Evolutionary conservation across 768 basidiomycete species (phyloP), one percentile per base, ranked within the genome.

Genomic region (Leccinum incarnatum): DNA sequence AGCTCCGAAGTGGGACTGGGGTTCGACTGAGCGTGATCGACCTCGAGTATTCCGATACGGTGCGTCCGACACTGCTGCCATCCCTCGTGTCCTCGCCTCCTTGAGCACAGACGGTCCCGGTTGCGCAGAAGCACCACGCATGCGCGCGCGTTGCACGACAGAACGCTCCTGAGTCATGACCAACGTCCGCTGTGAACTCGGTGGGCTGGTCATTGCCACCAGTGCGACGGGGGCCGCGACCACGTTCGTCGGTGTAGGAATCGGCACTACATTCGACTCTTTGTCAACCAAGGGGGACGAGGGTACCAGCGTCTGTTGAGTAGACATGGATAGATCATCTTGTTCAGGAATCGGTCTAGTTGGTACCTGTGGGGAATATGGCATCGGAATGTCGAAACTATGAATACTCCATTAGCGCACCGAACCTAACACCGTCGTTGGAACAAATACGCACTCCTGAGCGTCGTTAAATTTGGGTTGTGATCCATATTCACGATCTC

Each of bases 291-390:
- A 17, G 1, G 12, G 49, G 42, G 71, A 67, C 17, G 71, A 67
- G 1, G 62, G 62, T 5, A 74, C 51, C 42, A 72, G 25, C 0
- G 71, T 72, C 29, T 59, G 60, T 25, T 74, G 71, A 5, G 72
- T 72, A 52, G 64, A 59, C 10, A 30, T 52, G 1, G 61, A 64
- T 19, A 60, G 61, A 21, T 9, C 68, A 1, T 63, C 53, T 1
- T 19, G 49, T 9, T 53, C 59, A 30, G 32, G 37, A 34, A 23
- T 14, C 2, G 52, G 50, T 10, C 49, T 29, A 9, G 30, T 11
- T 27, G 27, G 37, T 1, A 61, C 6, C 23, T 30, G 32, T 1
- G 62, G 64, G 10, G 61, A 49, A 23, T 25, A 42, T 10, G 54
- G 55, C 25, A 15, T 8, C 5, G 56, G 47, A 25, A 50, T 37